A percentile compares a stretch with the other conserved stretches of the same genome.
Conservation (phyloP, 495 filamentous ascomycete genomes). For the Neurospora sp. region DNA sequence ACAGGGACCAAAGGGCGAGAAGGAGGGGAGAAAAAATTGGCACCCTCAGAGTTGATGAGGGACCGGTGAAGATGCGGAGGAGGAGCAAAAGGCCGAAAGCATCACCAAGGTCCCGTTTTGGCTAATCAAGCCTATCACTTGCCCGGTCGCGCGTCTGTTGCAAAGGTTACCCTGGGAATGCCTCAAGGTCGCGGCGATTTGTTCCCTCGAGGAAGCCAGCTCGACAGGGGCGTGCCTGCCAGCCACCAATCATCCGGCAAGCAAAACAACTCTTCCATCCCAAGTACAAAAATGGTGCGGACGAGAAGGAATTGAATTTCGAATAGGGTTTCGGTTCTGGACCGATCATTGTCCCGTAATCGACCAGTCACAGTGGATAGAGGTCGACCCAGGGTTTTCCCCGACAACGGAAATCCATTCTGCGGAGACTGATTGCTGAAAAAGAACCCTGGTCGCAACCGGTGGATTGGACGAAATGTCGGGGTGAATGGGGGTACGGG, state of each 20-base stretch:
- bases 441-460: neutral
- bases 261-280: neutral
- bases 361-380: neutral
- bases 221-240: neutral
- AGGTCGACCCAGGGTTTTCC: neutral
- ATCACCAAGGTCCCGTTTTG: neutral
- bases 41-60: neutral
- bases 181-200: neutral
- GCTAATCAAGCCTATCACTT: neutral
- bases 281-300: neutral
- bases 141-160: neutral
- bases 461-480: neutral
- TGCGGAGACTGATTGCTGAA: neutral
- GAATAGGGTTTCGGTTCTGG: neutral
- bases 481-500: neutral
- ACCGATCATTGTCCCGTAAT: neutral
- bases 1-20: neutral
- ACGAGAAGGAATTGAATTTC: neutral
- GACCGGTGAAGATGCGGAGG: neutral
- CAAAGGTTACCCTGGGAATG: neutral
- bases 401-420: neutral
- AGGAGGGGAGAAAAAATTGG: neutral
- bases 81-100: neutral
- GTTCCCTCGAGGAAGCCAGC: neutral
- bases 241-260: neutral